Evolutionary conservation across 202 grass and related monocot species (phyloP).

Genomic region (Schoenoplectus tabernaemontani): DNA sequence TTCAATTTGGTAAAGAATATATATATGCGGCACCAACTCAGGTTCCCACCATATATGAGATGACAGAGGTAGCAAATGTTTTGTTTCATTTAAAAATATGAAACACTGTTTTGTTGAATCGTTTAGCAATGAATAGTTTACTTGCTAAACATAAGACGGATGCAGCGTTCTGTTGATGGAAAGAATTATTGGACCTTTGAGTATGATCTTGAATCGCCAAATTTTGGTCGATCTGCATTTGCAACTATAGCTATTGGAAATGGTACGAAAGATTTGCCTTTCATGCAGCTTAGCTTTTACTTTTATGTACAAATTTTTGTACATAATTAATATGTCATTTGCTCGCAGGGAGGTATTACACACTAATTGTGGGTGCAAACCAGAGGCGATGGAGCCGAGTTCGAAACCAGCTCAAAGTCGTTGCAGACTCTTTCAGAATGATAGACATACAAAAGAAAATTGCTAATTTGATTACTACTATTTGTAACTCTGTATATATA

Average conservation of each 20-base stretch:
- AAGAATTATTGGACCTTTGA: conserved; percentile 98
- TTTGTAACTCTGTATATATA: background rate
- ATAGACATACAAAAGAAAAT: conserved; percentile 25
- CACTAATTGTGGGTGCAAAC: conserved; percentile 78
- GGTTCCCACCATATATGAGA: conserved; percentile 60
- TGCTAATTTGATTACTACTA: background rate
- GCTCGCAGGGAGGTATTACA: conserved; percentile 65
- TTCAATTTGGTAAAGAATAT: conserved; percentile 89
- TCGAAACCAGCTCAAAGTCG: conserved; percentile 65
- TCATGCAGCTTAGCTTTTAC: background rate
- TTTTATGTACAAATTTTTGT: background rate
- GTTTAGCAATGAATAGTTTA: background rate
- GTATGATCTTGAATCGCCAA: conserved; percentile 71
- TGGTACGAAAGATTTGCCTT: conserved; percentile 24
- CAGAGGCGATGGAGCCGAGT: conserved; percentile 80
- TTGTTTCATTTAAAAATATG: background rate
- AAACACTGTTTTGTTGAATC: background rate
- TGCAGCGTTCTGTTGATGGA: conserved; percentile 73
- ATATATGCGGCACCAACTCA: conserved; percentile 86
- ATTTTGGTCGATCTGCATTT: conserved; percentile 59
- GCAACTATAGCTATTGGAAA: conserved; percentile 93
- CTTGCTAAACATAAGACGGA: background rate
- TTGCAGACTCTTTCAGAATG: conserved; percentile 84
- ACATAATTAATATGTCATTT: background rate
- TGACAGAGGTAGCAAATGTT: conserved; percentile 58